Conservation (phyloP, 2,329 filamentous ascomycete species). For the Colletotrichum limetticola region DNA sequence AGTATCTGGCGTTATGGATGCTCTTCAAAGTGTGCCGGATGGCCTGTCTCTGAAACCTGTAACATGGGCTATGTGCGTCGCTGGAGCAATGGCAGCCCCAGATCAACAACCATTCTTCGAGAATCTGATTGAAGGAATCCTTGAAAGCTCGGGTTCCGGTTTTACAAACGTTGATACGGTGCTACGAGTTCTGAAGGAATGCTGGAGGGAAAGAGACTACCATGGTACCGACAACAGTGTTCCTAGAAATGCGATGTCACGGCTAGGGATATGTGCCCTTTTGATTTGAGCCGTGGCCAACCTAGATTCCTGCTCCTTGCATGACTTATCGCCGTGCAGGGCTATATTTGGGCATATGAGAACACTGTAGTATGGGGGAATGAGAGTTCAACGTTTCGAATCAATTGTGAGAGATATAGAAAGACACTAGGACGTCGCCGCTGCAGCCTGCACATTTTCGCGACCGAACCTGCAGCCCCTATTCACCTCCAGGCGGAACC, state of each 20-base stretch:
- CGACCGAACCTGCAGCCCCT: no score
- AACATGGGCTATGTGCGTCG: constrained; percentile 24
- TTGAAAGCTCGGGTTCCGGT: background rate
- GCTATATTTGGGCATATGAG: no score
- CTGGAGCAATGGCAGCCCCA: constrained; percentile 16
- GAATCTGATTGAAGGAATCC: constrained; percentile 7
- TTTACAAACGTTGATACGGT: constrained; percentile 30
- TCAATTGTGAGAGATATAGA: background rate
- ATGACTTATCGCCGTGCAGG: no score
- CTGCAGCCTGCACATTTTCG: no score
- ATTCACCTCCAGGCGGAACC: no score
- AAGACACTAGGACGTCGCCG: no score
- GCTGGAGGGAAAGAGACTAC: background rate
- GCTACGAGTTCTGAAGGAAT: constrained; percentile 4
- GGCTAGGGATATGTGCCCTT: constrained; percentile 14
- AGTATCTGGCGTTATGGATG: constrained; percentile 8
- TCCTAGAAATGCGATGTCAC: constrained; percentile 8
- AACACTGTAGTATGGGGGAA: background rate
- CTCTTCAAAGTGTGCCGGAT: constrained; percentile 1
- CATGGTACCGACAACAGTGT: background rate
- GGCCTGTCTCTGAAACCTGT: constrained; percentile 9
- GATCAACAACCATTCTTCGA: constrained; percentile 19
- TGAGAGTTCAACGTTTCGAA: no score
- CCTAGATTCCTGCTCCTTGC: background rate
- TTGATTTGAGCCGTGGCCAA: background rate